Evolutionary conservation across 805 yeast genomes (phyloP).

Genomic region (Wickerhamiella brachini): DNA sequence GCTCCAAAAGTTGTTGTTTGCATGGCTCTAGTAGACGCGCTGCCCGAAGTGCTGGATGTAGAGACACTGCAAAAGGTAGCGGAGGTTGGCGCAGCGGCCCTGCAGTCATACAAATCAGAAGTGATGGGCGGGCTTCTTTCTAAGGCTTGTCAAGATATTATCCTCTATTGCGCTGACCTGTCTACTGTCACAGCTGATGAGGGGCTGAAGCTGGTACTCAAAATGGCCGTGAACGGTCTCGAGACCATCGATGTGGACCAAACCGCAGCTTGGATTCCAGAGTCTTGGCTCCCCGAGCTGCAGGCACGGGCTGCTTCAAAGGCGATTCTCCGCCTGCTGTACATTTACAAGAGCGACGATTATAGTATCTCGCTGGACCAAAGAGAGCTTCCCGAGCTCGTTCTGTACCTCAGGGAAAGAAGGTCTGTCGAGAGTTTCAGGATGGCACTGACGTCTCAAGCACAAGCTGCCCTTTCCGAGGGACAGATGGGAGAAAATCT

Average conservation of each 20-base stretch:
- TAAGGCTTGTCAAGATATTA: not conserved
- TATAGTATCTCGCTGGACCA: not conserved
- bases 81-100: slow-evolving; percentile 7
- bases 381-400: not conserved
- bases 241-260: not conserved
- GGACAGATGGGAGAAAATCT: not conserved
- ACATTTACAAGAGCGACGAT: not conserved
- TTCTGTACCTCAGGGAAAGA: not conserved
- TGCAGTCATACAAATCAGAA: slow-evolving; percentile 10
- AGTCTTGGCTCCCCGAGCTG: not conserved
- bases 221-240: slow-evolving; percentile 1
- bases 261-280: not conserved
- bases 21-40: slow-evolving; percentile 5
- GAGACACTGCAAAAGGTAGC: slow-evolving; percentile 11
- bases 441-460: not conserved
- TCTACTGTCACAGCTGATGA: not conserved
- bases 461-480: not conserved
- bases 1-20: slow-evolving; percentile 27
- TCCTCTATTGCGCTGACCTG: not conserved
- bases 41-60: slow-evolving; percentile 1
- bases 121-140: slow-evolving; percentile 12
- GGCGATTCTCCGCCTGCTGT: not conserved
- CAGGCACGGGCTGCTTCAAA: not conserved
- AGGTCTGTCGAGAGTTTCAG: not conserved
- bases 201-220: not conserved